phyloP scores from a whole-genome alignment of 257 asterid species.

The Solanum verrucosum region DNA sequence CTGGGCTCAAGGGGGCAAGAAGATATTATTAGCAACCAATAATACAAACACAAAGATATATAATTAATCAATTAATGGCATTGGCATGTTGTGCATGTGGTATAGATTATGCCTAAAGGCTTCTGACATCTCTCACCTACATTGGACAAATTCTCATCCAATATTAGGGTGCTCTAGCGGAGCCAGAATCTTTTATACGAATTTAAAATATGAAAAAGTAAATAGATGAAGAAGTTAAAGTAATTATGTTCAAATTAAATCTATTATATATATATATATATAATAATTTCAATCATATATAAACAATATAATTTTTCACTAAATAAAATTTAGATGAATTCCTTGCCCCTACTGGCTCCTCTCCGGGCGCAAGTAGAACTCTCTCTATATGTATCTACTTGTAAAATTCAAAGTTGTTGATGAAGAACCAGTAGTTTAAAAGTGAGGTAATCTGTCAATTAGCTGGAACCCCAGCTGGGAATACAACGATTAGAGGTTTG shows the following conservation, averaged over 20 bases:
- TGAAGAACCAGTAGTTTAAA: background rate
- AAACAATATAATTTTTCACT: fast-evolving
- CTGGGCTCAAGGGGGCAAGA: background rate
- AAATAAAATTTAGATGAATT: no score
- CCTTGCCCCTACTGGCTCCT: background rate
- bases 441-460: background rate
- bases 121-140: background rate
- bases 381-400: background rate
- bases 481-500: background rate
- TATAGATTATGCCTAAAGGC: background rate
- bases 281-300: no score
- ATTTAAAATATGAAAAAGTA: background rate
- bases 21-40: background rate
- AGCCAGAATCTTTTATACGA: fast-evolving
- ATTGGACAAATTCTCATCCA: background rate
- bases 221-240: background rate
- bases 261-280: no score
- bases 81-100: background rate
- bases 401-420: background rate
- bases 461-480: background rate
- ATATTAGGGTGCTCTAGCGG: background rate
- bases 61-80: background rate
- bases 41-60: background rate
- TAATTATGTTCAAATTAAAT: no score
- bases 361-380: background rate